phyloP scores from a whole-genome alignment of 768 basidiomycete species.

The Calvatia gigantea region DNA sequence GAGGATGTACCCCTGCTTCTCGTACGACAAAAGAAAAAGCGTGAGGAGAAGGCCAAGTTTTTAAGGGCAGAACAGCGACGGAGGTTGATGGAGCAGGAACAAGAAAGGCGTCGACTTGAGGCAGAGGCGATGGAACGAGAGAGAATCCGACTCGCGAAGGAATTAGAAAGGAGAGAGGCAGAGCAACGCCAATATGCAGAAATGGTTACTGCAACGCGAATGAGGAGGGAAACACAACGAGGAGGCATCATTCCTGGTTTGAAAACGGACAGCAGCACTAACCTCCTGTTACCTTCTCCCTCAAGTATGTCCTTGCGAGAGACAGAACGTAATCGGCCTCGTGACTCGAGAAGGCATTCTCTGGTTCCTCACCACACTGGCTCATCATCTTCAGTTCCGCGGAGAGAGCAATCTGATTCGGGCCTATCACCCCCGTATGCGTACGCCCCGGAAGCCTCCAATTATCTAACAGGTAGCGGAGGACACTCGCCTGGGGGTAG shows the following conservation, averaged over 20 bases:
- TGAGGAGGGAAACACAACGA: slow-evolving; percentile 56
- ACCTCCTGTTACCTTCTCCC: slow-evolving; percentile 27
- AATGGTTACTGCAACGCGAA: slow-evolving; percentile 57
- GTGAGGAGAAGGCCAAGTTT: slow-evolving; percentile 69
- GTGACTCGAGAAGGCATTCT: slow-evolving; percentile 34
- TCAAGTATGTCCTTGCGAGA: slow-evolving; percentile 37
- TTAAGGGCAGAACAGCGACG: slow-evolving; percentile 56
- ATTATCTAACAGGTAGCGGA: slow-evolving; percentile 12
- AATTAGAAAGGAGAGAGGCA: slow-evolving; percentile 52
- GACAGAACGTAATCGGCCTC: slow-evolving; percentile 38
- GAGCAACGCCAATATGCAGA: slow-evolving; percentile 52
- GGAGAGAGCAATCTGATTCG: slow-evolving; percentile 45
- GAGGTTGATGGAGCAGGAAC: slow-evolving; percentile 47
- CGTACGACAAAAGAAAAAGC: slow-evolving; percentile 68
- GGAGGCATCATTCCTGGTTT: slow-evolving; percentile 36
- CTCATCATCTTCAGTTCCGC: slow-evolving; percentile 31
- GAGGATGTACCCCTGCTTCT: slow-evolving; percentile 74
- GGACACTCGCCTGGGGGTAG: slow-evolving; percentile 15
- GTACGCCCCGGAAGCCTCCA: slow-evolving; percentile 9
- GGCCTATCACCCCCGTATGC: slow-evolving; percentile 31
- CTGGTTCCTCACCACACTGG: slow-evolving; percentile 33
- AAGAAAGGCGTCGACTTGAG: slow-evolving; percentile 41
- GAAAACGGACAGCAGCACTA: slow-evolving; percentile 25
- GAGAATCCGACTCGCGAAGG: slow-evolving; percentile 42
- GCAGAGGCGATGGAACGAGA: slow-evolving; percentile 48